Base-by-base conservation (phyloP, 2,329 filamentous ascomycete species). In the Claviceps africana region DNA sequence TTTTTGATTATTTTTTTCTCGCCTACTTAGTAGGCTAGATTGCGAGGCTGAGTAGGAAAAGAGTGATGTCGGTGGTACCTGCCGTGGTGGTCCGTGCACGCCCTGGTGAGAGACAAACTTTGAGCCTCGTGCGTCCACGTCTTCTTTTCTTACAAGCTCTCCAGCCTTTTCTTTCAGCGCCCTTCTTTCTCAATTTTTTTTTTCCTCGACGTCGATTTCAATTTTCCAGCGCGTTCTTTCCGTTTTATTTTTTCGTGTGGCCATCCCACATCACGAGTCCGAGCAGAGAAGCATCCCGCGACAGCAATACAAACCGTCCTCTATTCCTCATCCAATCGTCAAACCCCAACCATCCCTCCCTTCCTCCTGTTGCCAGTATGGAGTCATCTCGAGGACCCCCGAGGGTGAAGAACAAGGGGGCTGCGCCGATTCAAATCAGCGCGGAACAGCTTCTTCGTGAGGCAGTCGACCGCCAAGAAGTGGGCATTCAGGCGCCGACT, bases 341-440 rank as follows among this genome's bases (percentile, higher is more conserved):
- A 21, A 21, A 21, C 40, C 4, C 19, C 21, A 1, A 1, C 40
- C 40, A 15, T 11, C 37, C 10, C 25, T 21, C 33, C n/a, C 39
- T 8, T 25, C 25, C 25, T 25, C 17, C 19, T 22, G 19, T 19
- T 43, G 19, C 25, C 39, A 35, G 8, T 57, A 96, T 97, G 90
- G 91, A 97, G 76, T 81, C 85, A 53, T 84, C 86, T 59, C 85
- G 91, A 58, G 93, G 91, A 61, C 91, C 93, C 54, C 91, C 93
- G 13, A 78, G 89, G 79, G 93, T 98, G 76, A 97, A 97, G 71
- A 97, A 98, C 77, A 98, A 98, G 85, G 88, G 87, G 58, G 79
- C 93, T 1, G 91, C 91, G 72, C 88, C 85, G 42, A 75, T 86
- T 53, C 85, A 97, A 72, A 95, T 98, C 67, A 94, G 87, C 59